Evolutionary conservation across 108 stramenopile genomes (phyloP).

Genomic region (Aurantiochytrium sp.): DNA sequence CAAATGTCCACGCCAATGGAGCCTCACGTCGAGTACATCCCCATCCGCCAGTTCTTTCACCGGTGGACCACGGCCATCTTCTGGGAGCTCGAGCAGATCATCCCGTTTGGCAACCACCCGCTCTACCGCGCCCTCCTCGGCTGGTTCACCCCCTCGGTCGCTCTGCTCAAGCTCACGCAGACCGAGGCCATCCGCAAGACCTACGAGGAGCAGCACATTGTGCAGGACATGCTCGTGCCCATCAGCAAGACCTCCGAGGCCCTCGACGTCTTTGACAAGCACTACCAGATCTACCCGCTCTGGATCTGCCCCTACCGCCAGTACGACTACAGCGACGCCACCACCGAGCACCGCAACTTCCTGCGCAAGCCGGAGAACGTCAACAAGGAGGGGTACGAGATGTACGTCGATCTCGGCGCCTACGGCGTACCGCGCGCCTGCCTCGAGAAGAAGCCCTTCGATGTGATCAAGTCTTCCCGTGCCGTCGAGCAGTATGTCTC

Average conservation of each 20-base stretch:
- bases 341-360: conserved; percentile 37
- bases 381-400: conserved; percentile 40
- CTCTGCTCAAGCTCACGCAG: conserved; percentile 45
- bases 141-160: conserved; percentile 61
- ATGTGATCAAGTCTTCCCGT: conserved; percentile 42
- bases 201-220: conserved; percentile 44
- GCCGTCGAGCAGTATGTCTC: conserved; percentile 39
- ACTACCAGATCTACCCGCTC: conserved; percentile 60
- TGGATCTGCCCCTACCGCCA: conserved; percentile 52
- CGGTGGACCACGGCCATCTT: conserved; percentile 57
- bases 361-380: neutral
- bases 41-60: conserved; percentile 59
- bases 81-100: conserved; percentile 64
- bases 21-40: conserved; percentile 53
- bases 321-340: conserved; percentile 21
- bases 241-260: conserved; percentile 47
- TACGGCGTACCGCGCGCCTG: conserved; percentile 54
- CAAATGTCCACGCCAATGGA: neutral
- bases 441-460: conserved; percentile 47
- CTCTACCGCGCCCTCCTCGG: conserved; percentile 58
- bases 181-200: conserved; percentile 43
- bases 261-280: conserved; percentile 47
- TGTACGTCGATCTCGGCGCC: conserved; percentile 62
- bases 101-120: conserved; percentile 61
- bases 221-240: conserved; percentile 63